These are phyloP conservation scores for Macrocystidia cucumis DNA, from an alignment of 1,284 basidiomycete species.

Conservation along the genomic window DNA sequence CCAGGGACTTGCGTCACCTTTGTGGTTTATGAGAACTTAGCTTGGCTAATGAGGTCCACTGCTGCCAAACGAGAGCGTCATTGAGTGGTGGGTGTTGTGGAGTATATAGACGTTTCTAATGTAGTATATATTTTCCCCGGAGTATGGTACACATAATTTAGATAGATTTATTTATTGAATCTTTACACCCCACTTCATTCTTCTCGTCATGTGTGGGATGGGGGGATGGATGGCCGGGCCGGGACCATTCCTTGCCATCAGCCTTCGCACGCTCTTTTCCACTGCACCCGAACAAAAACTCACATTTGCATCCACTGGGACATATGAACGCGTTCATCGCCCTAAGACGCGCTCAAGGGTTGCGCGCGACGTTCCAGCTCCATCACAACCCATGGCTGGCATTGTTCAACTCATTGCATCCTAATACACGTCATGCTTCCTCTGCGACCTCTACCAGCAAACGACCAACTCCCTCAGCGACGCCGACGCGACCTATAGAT, in stretches of 20 bases:
- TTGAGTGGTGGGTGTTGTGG: too few relatives aligned
- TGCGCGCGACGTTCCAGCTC: not conserved
- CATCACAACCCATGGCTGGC: not conserved
- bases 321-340: conserved; percentile 1
- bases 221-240: too few relatives aligned
- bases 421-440: not conserved
- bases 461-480: not conserved
- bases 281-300: too few relatives aligned
- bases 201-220: too few relatives aligned
- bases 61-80: conserved; percentile 38
- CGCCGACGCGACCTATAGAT: conserved; percentile 8
- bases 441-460: not conserved
- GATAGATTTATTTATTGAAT: too few relatives aligned
- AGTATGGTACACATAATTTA: too few relatives aligned
- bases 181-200: too few relatives aligned
- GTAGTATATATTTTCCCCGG: too few relatives aligned
- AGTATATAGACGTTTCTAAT: too few relatives aligned
- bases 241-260: too few relatives aligned
- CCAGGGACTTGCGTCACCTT: conserved; percentile 98
- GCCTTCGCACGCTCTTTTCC: too few relatives aligned
- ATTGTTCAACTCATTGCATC: not conserved
- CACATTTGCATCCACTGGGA: not conserved
- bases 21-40: conserved; percentile 95
- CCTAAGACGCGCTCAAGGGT: not conserved
- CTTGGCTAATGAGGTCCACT: conserved; percentile 69